A percentile compares a stretch with the other conserved stretches of the same genome.
phyloP scores from a whole-genome alignment of 768 basidiomycete species.

The Symmetrospora coprosmae region DNA sequence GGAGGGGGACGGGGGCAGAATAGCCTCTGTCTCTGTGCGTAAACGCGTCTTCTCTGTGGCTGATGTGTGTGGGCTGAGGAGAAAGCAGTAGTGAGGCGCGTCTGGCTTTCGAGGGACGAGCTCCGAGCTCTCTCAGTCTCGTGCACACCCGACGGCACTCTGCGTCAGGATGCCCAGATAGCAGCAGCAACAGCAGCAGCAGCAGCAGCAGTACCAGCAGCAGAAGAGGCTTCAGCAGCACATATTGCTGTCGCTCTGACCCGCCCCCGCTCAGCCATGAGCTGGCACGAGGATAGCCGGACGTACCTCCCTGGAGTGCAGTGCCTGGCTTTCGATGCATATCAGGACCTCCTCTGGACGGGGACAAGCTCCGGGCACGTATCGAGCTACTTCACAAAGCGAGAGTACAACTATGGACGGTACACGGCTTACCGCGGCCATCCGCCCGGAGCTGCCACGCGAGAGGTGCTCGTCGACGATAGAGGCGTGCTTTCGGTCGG shows the following conservation, averaged over 20 bases:
- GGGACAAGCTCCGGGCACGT: slow-evolving; percentile 61
- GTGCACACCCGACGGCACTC: background rate
- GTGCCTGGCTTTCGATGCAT: slow-evolving; percentile 55
- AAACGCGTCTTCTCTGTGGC: too few relatives aligned
- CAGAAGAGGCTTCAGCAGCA: background rate
- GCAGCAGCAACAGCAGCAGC: background rate
- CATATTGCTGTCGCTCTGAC: too few relatives aligned
- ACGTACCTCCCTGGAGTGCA: background rate
- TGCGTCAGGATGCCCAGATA: too few relatives aligned
- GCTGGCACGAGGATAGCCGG: background rate
- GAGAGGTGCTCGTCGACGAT: slow-evolving; percentile 63
- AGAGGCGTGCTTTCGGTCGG: slow-evolving; percentile 49
- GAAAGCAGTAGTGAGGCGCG: too few relatives aligned
- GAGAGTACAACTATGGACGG: slow-evolving; percentile 25
- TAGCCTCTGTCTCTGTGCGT: too few relatives aligned
- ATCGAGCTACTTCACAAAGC: slow-evolving; percentile 48
- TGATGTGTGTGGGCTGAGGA: too few relatives aligned
- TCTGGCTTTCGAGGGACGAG: too few relatives aligned
- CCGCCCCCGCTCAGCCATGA: too few relatives aligned
- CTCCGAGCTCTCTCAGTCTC: too few relatives aligned
- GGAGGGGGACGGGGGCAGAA: too few relatives aligned
- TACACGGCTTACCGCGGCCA: slow-evolving; percentile 33
- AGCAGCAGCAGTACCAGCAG: background rate
- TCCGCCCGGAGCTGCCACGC: slow-evolving; percentile 44
- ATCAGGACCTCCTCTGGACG: slow-evolving; percentile 77